These are phyloP conservation scores for Lachnellula hyalina DNA, from an alignment of 2,329 filamentous ascomycete species.

Conservation along the genomic window DNA sequence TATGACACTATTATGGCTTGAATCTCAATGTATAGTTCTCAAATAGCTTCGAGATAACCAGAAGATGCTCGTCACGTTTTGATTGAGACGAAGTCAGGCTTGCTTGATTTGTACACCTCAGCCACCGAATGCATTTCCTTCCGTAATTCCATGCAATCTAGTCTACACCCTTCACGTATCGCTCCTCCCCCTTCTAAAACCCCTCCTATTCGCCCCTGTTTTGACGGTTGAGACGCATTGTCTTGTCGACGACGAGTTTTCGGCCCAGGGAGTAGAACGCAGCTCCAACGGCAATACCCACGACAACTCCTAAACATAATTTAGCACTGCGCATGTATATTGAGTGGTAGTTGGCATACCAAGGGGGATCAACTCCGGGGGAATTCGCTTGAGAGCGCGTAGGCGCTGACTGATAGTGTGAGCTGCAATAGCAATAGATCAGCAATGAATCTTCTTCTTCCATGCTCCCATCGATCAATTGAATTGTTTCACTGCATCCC, in stretches of 20 bases:
- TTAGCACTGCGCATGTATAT: slow-evolving; percentile 21
- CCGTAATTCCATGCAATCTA: not conserved
- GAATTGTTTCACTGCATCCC: slow-evolving; percentile 4
- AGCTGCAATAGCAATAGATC: slow-evolving; percentile 47
- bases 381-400: slow-evolving; percentile 82
- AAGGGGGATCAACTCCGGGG: slow-evolving; percentile 89
- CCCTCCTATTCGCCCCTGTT: slow-evolving; percentile 31
- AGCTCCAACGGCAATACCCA: slow-evolving; percentile 75
- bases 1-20: too few relatives aligned
- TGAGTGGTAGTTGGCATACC: slow-evolving; percentile 53
- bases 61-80: slow-evolving; percentile 4
- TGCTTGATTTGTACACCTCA: slow-evolving; percentile 21
- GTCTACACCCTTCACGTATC: not conserved
- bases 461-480: slow-evolving; percentile 10
- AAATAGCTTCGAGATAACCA: too few relatives aligned
- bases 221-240: slow-evolving; percentile 78
- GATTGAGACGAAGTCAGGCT: slow-evolving; percentile 20
- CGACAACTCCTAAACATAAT: slow-evolving; percentile 60
- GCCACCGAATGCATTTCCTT: slow-evolving; percentile 1
- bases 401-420: slow-evolving; percentile 97
- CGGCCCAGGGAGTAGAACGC: slow-evolving; percentile 75
- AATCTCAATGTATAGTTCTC: too few relatives aligned
- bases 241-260: slow-evolving; percentile 88
- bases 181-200: slow-evolving; percentile 11
- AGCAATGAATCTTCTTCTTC: slow-evolving; percentile 10